Evolutionary conservation across 306 rosid genomes (phyloP).

Genomic region (Phaseolus lunatus): DNA sequence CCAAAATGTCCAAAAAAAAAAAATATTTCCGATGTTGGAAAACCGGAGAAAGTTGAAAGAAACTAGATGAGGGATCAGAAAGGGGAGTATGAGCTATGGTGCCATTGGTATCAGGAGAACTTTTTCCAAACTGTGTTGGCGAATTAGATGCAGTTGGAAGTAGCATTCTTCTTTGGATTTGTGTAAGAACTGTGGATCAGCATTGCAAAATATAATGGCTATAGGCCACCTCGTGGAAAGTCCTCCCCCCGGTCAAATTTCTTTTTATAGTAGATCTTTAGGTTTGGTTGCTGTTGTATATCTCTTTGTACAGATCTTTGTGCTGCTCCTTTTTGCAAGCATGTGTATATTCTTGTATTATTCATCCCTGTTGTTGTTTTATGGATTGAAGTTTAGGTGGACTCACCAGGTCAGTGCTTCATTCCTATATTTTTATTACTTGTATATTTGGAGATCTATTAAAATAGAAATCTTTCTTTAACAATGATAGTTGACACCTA

Average conservation of each 20-base stretch:
- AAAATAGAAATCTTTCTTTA: not conserved
- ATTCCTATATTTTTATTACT: slow-evolving; percentile 2
- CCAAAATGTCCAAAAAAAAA: not conserved
- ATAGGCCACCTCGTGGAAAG: slow-evolving; percentile 6
- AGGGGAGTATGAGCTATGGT: slow-evolving; percentile 4
- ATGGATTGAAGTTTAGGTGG: no score
- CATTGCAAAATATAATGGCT: slow-evolving; percentile 11
- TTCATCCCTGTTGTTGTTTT: slow-evolving; percentile 14
- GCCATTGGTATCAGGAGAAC: not conserved
- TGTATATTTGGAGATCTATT: slow-evolving; percentile 25
- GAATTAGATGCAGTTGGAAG: slow-evolving; percentile 18
- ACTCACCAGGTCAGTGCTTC: no score
- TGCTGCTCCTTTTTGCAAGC: slow-evolving; percentile 1
- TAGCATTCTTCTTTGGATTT: slow-evolving; percentile 22
- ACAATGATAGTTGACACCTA: no score
- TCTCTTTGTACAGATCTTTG: slow-evolving; percentile 14
- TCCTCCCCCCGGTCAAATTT: not conserved
- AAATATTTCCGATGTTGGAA: not conserved
- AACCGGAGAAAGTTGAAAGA: slow-evolving; percentile 26
- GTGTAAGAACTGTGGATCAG: slow-evolving; percentile 31
- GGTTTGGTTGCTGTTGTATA: slow-evolving; percentile 8
- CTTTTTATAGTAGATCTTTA: slow-evolving; percentile 31
- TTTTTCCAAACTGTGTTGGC: not conserved
- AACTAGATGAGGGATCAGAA: slow-evolving; percentile 1
- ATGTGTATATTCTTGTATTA: slow-evolving; percentile 32